These are phyloP conservation scores for Ophidiomyces ophidiicola DNA, from an alignment of 2,329 filamentous ascomycete genomes.

Conservation along the genomic window DNA sequence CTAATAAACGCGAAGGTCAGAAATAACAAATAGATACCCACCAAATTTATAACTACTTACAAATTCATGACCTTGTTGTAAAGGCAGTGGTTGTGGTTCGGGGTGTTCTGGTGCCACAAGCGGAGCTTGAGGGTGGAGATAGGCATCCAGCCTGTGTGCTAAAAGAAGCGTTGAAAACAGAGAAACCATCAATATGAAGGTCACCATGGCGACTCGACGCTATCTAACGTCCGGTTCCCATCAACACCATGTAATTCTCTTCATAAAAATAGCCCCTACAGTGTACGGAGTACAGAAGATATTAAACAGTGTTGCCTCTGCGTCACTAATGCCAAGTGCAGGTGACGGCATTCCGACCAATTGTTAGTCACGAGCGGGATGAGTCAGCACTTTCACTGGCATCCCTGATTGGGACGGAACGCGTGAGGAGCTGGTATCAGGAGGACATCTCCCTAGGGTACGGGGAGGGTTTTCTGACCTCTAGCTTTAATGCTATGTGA, in stretches of 20 bases:
- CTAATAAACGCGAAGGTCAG: slow-evolving; percentile 16
- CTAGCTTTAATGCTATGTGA: too few species aligned
- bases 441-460: too few species aligned
- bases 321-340: too few species aligned
- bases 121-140: not conserved
- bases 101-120: not conserved
- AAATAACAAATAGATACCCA: not conserved
- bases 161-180: not conserved
- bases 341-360: not conserved
- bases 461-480: too few species aligned
- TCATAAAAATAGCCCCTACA: too few species aligned
- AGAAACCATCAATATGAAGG: slow-evolving; percentile 1
- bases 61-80: slow-evolving; percentile 26
- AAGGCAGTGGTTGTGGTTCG: slow-evolving; percentile 20
- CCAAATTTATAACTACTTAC: slow-evolving; percentile 20
- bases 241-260: slow-evolving; percentile 6
- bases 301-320: too few species aligned
- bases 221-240: not conserved
- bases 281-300: too few species aligned
- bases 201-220: slow-evolving; percentile 4
- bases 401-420: too few species aligned
- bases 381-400: too few species aligned
- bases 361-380: too few species aligned
- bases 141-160: not conserved
- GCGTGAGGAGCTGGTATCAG: too few species aligned